phyloP scores from a whole-genome alignment of 208 protist genomes.

The Entamoeba histolytica region DNA sequence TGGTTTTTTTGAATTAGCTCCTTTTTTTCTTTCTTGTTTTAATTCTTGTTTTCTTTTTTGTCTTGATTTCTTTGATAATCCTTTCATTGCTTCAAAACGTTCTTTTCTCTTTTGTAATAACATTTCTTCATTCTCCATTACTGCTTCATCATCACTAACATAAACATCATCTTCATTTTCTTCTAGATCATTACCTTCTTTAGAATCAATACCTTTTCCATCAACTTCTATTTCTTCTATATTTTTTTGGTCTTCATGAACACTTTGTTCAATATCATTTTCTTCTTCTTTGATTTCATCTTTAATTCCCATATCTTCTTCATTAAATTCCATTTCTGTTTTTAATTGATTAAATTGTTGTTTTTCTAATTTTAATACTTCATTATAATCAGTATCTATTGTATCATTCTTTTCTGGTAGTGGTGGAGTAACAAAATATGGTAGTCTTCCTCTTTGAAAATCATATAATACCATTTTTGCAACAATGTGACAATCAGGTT shows the following conservation, averaged over 20 bases:
- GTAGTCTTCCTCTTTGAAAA: slow-evolving; percentile 75
- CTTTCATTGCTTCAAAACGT: neutral
- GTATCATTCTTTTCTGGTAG: slow-evolving; percentile 28
- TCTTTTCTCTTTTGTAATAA: neutral
- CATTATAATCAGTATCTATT: neutral
- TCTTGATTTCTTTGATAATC: neutral
- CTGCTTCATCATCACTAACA: neutral
- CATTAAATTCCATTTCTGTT: slow-evolving; percentile 11
- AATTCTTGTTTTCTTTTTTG: neutral
- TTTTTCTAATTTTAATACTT: slow-evolving; percentile 1
- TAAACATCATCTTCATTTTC: neutral
- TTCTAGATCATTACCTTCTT: neutral
- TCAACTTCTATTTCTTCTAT: neutral
- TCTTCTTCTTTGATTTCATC: slow-evolving; percentile 12
- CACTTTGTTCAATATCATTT: slow-evolving; percentile 13
- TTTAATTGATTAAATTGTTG: slow-evolving; percentile 4
- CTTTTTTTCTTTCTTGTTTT: neutral
- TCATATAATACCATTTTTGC: slow-evolving; percentile 86
- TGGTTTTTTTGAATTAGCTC: neutral
- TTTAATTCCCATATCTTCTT: slow-evolving; percentile 15
- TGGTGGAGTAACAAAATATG: slow-evolving; percentile 73
- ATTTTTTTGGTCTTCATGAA: neutral
- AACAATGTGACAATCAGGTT: slow-evolving; percentile 65
- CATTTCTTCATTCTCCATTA: neutral
- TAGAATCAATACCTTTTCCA: neutral